These are phyloP conservation scores for Echites panduratus DNA, from an alignment of 257 asterid genomes.

Conservation along the genomic window DNA sequence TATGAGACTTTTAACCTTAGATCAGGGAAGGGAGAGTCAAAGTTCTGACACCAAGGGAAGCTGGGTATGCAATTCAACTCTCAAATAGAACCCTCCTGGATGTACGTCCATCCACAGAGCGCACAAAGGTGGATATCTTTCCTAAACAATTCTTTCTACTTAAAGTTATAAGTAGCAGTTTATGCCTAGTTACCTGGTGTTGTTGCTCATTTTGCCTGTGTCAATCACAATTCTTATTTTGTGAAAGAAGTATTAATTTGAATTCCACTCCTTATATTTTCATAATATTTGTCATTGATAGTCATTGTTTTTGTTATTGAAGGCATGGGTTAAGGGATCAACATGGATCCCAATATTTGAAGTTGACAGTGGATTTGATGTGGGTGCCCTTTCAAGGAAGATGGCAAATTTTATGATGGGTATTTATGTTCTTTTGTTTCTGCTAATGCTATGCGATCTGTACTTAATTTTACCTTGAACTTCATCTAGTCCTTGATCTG, in stretches of 20 bases:
- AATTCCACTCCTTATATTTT: neutral
- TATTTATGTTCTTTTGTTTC: constrained; percentile 17
- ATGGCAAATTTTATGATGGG: constrained; percentile 76
- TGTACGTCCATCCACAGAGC: constrained; percentile 87
- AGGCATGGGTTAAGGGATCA: constrained; percentile 97
- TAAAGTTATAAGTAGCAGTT: neutral
- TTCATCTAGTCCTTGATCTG: neutral
- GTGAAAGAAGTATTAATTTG: neutral
- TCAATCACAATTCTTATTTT: neutral
- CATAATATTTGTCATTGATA: constrained; percentile 6
- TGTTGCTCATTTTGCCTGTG: neutral
- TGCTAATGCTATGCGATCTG: neutral
- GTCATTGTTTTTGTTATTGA: constrained; percentile 25
- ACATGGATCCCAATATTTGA: constrained; percentile 90
- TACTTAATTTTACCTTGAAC: neutral
- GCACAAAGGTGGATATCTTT: constrained; percentile 48
- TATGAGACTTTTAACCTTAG: constrained; percentile 29
- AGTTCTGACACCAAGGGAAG: constrained; percentile 82
- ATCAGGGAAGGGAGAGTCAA: constrained; percentile 87
- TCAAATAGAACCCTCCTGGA: constrained; percentile 76
- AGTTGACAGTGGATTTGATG: constrained; percentile 56
- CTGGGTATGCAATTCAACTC: constrained; percentile 94
- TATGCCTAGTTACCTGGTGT: neutral
- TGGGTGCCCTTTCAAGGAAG: constrained; percentile 63
- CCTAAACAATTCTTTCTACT: neutral